Percentiles rank a stretch among this genome's conserved stretches.
phyloP scores from a whole-genome alignment of 148 eudicot species.

The Cornus controversa region DNA sequence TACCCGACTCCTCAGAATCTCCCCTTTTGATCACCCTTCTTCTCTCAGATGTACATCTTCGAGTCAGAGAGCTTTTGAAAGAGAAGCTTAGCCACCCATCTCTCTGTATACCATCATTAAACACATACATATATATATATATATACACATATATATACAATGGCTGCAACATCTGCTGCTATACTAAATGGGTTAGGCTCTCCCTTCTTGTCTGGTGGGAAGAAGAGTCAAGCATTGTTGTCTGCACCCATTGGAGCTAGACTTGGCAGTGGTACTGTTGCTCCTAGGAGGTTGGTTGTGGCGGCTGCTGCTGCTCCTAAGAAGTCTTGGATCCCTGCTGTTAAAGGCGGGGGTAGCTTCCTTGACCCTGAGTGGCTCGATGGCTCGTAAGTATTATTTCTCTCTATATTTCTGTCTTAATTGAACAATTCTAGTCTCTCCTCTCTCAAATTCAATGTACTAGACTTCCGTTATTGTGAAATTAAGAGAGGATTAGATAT shows the following conservation, averaged over 20 bases:
- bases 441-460: no score
- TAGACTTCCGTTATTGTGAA: no score
- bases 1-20: slow-evolving; percentile 56
- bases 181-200: slow-evolving; percentile 72
- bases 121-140: background rate
- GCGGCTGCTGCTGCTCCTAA: slow-evolving; percentile 61
- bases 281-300: slow-evolving; percentile 65
- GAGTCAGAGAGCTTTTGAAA: background rate
- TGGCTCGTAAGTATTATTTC: slow-evolving; percentile 75
- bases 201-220: slow-evolving; percentile 65
- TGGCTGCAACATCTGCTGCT: slow-evolving; percentile 79
- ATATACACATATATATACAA: background rate
- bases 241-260: slow-evolving; percentile 30
- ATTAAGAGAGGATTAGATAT: no score
- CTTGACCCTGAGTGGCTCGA: slow-evolving; percentile 99
- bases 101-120: background rate
- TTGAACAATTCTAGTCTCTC: no score
- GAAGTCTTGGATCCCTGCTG: slow-evolving; percentile 95
- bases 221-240: slow-evolving; percentile 50
- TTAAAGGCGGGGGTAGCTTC: slow-evolving; percentile 75
- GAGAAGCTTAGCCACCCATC: background rate
- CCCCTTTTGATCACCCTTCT: slow-evolving; percentile 42
- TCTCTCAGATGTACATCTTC: slow-evolving; percentile 11
- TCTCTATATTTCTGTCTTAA: no score
- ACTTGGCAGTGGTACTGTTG: slow-evolving; percentile 36